phyloP scores from a whole-genome alignment of 495 filamentous ascomycete genomes.

The Tuber indicum region DNA sequence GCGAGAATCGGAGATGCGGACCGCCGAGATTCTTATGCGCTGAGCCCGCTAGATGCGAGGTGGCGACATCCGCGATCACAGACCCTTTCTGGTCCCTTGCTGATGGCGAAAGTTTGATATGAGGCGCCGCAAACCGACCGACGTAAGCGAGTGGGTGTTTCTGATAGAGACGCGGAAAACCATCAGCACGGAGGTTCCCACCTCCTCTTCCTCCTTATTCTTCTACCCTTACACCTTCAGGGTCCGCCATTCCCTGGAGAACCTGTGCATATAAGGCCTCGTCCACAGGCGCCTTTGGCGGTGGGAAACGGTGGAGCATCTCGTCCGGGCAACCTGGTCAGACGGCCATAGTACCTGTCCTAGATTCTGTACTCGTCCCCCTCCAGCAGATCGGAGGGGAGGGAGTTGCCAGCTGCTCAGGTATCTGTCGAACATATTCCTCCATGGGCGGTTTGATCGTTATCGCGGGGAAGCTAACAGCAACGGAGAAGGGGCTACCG shows the following conservation, averaged over 20 bases:
- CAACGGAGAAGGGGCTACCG: not conserved
- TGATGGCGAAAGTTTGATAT: no score
- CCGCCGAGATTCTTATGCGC: no score
- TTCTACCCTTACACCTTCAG: constrained; percentile 14
- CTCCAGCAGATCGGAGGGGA: constrained; percentile 65
- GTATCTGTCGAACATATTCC: constrained; percentile 59
- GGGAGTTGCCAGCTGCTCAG: constrained; percentile 64
- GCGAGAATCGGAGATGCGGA: no score
- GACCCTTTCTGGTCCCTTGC: no score
- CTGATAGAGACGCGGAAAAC: no score
- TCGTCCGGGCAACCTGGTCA: constrained; percentile 55
- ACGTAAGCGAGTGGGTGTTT: no score
- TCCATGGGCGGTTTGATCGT: constrained; percentile 46
- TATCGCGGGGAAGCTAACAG: not conserved
- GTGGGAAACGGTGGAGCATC: constrained; percentile 40
- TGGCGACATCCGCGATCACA: no score
- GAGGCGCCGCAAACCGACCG: no score
- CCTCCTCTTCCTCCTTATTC: constrained; percentile 41
- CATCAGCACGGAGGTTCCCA: constrained; percentile 40
- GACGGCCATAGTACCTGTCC: constrained; percentile 71
- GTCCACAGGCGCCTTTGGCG: not conserved
- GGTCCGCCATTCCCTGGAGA: not conserved
- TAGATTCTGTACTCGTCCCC: constrained; percentile 67
- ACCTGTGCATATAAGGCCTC: not conserved
- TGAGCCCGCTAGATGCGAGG: no score